phyloP scores from a whole-genome alignment of 371 early-diverging fungal genomes.

The Mortierella sp. region DNA sequence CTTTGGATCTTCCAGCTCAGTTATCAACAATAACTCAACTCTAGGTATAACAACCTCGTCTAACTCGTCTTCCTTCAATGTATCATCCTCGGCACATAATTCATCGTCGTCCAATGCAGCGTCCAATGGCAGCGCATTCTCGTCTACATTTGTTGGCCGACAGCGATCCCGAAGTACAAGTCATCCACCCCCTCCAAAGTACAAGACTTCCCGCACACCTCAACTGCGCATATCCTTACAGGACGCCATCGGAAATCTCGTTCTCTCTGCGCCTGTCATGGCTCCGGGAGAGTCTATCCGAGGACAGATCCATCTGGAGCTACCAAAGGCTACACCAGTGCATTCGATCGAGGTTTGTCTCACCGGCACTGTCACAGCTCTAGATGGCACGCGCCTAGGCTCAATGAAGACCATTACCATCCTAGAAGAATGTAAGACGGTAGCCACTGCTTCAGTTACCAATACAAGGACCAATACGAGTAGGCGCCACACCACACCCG shows the following conservation, averaged over 20 bases:
- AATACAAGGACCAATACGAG: slow-evolving; percentile 47
- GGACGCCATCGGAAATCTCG: slow-evolving; percentile 36
- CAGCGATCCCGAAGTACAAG: slow-evolving; percentile 41
- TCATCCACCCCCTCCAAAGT: slow-evolving; percentile 52
- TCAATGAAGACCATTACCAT: slow-evolving; percentile 48
- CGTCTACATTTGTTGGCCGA: slow-evolving; percentile 13
- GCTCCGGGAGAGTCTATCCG: slow-evolving; percentile 54
- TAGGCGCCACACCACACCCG: slow-evolving; percentile 33
- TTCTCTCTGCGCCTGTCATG: slow-evolving; percentile 51
- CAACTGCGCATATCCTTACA: slow-evolving; percentile 53
- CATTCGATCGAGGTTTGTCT: slow-evolving; percentile 51
- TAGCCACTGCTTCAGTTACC: slow-evolving; percentile 50
- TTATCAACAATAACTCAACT: slow-evolving; percentile 11
- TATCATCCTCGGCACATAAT: slow-evolving; percentile 15
- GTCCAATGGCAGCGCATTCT: background rate
- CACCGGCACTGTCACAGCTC: slow-evolving; percentile 44
- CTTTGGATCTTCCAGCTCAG: slow-evolving; percentile 44
- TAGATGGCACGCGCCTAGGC: slow-evolving; percentile 47
- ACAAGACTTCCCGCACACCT: slow-evolving; percentile 43
- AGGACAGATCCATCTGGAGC: slow-evolving; percentile 49
- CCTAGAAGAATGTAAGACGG: slow-evolving; percentile 50
- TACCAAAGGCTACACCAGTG: slow-evolving; percentile 51
- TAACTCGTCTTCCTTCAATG: slow-evolving; percentile 13
- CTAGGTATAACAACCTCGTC: slow-evolving; percentile 7
- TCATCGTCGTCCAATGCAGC: background rate